phyloP scores from a whole-genome alignment of 2,329 filamentous ascomycete genomes.

The Monilinia polystroma region DNA sequence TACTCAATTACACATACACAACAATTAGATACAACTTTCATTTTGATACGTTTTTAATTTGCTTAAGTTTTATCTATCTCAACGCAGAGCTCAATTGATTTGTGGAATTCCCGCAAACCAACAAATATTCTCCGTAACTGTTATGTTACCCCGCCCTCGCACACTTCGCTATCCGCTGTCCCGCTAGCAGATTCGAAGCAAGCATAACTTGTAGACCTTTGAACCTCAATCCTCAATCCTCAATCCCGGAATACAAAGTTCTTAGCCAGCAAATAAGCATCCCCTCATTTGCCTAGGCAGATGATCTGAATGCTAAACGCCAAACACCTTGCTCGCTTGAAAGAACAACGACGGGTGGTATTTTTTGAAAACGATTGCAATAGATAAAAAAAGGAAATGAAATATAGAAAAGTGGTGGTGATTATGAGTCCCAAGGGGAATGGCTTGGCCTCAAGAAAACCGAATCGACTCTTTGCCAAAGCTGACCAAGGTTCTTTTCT shows the following conservation, averaged over 20 bases:
- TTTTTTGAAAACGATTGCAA: background rate
- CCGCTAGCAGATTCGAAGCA: background rate
- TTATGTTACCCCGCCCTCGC: background rate
- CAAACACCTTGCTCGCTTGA: conserved; percentile 11
- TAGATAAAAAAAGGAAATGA: background rate
- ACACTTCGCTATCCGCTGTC: background rate
- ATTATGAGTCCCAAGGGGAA: background rate
- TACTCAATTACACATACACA: background rate
- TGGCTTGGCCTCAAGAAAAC: background rate
- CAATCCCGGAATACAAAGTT: background rate
- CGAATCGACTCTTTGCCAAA: background rate
- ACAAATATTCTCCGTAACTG: background rate
- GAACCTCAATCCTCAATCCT: background rate
- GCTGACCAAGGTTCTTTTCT: background rate
- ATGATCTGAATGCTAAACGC: conserved; percentile 8
- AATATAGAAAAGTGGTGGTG: background rate
- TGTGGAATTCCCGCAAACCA: background rate
- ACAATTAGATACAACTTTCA: background rate
- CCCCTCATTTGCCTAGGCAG: no score
- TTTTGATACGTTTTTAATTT: conserved; percentile 2
- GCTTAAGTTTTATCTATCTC: background rate
- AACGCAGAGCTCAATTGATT: conserved; percentile 7
- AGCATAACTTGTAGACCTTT: background rate
- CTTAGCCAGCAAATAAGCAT: background rate
- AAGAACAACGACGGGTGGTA: conserved; percentile 17